A percentile compares a stretch with the other conserved stretches of the same genome.
Conservation (phyloP, 768 basidiomycete species). For the Kwoniella sp. region DNA sequence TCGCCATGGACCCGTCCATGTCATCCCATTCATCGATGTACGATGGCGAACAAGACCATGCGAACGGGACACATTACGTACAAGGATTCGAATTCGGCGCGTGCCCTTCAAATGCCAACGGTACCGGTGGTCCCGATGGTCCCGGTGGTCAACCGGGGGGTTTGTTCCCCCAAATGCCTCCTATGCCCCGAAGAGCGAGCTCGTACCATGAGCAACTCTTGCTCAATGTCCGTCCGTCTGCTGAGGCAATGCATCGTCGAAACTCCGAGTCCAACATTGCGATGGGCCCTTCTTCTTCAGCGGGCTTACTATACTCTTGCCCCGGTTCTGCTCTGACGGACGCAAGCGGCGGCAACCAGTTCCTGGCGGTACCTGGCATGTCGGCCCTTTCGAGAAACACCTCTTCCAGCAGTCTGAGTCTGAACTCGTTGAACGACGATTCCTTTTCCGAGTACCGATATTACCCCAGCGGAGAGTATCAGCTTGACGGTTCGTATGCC, state of each 20-base stretch:
- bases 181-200: slow-evolving; percentile 20
- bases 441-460: slow-evolving; percentile 3
- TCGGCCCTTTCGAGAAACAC: slow-evolving; percentile 8
- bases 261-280: slow-evolving; percentile 23
- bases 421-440: slow-evolving; percentile 15
- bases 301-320: slow-evolving; percentile 6
- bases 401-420: slow-evolving; percentile 20
- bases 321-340: slow-evolving; percentile 9
- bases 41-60: neutral
- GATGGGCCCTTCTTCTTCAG: neutral
- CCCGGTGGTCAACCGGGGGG: neutral
- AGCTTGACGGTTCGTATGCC: neutral
- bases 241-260: slow-evolving; percentile 16
- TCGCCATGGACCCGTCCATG: slow-evolving; percentile 1
- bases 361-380: slow-evolving; percentile 13
- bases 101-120: neutral
- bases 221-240: slow-evolving; percentile 6
- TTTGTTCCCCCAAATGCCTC: neutral
- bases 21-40: slow-evolving; percentile 7
- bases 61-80: slow-evolving; percentile 1
- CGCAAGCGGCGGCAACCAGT: slow-evolving; percentile 17
- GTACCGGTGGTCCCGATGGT: too few relatives aligned
- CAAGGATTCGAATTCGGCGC: neutral
- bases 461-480: neutral
- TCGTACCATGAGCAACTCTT: slow-evolving; percentile 24